Percentiles rank a stretch among this genome's conserved stretches.
phyloP scores from a whole-genome alignment of 2,329 filamentous ascomycete species.

The Colletotrichum nymphaeae region DNA sequence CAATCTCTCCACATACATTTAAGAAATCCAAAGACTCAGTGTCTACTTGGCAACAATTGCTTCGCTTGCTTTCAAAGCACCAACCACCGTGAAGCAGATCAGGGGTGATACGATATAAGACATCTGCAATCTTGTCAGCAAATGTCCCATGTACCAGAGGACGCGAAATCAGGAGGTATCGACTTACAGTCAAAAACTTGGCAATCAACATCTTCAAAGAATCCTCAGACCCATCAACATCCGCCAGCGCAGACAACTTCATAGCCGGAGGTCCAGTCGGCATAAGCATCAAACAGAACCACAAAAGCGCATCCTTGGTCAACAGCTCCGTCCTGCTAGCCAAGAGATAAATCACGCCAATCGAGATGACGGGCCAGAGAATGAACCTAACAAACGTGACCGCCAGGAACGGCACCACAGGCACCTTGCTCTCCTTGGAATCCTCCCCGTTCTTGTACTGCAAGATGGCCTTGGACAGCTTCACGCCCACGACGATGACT shows the following conservation, averaged over 20 bases:
- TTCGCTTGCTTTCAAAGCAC: slow-evolving; percentile 25
- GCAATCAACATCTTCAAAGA: slow-evolving; percentile 55
- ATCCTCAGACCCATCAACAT: slow-evolving; percentile 53
- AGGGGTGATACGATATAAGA: slow-evolving; percentile 31
- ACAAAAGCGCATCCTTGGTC: slow-evolving; percentile 70
- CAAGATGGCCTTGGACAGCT: slow-evolving; percentile 64
- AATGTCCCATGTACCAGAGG: no score
- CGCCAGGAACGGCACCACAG: slow-evolving; percentile 58
- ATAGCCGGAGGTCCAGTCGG: slow-evolving; percentile 59
- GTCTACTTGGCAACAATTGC: background rate
- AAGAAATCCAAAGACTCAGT: background rate
- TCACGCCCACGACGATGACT: slow-evolving; percentile 75
- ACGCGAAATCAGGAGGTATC: rapidly evolving
- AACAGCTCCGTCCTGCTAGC: slow-evolving; percentile 64
- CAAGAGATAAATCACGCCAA: slow-evolving; percentile 65
- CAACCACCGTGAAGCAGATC: slow-evolving; percentile 30
- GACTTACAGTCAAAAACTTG: slow-evolving; percentile 54
- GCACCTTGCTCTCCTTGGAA: slow-evolving; percentile 44
- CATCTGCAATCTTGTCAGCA: slow-evolving; percentile 4
- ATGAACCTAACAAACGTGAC: slow-evolving; percentile 69
- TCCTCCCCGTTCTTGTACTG: slow-evolving; percentile 45
- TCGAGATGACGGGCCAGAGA: slow-evolving; percentile 64
- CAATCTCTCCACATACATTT: background rate
- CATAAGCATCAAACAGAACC: slow-evolving; percentile 68
- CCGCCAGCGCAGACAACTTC: slow-evolving; percentile 58